Conservation (phyloP, 2,329 filamentous ascomycete genomes). For the Colletotrichum brevisporum region DNA sequence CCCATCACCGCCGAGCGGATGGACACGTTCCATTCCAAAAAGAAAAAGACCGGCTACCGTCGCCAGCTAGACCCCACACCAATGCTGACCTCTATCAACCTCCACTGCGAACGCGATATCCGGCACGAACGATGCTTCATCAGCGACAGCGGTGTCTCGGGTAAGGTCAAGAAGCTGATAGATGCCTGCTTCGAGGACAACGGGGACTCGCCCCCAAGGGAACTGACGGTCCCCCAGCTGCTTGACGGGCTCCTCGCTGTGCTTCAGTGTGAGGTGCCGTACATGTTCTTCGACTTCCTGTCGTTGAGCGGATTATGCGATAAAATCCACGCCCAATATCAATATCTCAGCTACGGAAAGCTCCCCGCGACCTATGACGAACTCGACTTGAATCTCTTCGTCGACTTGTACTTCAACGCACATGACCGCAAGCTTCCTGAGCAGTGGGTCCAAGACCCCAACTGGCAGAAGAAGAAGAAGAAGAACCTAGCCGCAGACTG, state of each 20-base stretch:
- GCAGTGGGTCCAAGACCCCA: neutral
- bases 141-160: neutral
- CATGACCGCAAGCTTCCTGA: neutral
- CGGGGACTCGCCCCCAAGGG: neutral
- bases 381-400: neutral
- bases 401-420: slow-evolving; percentile 1
- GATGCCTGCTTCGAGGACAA: neutral
- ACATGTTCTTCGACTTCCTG: slow-evolving; percentile 8
- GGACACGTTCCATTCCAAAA: too few species aligned
- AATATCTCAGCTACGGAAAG: too few species aligned
- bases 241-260: slow-evolving; percentile 4
- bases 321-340: neutral
- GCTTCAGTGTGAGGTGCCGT: neutral
- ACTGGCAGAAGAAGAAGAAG: too few species aligned
- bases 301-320: neutral
- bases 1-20: too few species aligned
- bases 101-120: neutral
- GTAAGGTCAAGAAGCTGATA: neutral
- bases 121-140: neutral
- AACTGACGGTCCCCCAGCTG: slow-evolving; percentile 3
- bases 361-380: too few species aligned
- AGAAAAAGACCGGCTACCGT: neutral
- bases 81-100: neutral
- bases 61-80: slow-evolving; percentile 5
- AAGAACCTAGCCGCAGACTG: neutral